Percentiles rank a stretch among this genome's conserved stretches.
Conservation (phyloP, 768 basidiomycete species). For the Pholiota conissans region DNA sequence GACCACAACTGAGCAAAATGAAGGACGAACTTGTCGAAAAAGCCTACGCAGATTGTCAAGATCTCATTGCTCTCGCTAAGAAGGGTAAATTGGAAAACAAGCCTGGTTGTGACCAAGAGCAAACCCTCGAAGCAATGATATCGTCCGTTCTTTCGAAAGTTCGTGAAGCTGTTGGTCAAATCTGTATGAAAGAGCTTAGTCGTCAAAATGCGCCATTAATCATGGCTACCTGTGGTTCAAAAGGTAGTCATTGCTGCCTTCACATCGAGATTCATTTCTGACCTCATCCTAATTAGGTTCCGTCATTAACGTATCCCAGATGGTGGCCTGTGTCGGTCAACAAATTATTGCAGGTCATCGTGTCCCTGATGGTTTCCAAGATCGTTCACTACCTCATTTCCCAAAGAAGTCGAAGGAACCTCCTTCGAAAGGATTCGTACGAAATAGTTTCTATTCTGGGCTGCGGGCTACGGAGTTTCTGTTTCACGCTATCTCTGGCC, state of each 20-base stretch:
- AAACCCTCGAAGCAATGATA: constrained; percentile 95
- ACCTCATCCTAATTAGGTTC: constrained; percentile 58
- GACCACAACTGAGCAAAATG: constrained; percentile 71
- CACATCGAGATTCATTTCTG: not conserved
- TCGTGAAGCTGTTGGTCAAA: constrained; percentile 93
- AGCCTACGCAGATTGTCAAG: constrained; percentile 86
- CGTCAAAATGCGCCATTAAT: constrained; percentile 95
- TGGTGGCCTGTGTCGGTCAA: constrained; percentile 99
- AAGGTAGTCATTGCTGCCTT: constrained; percentile 55
- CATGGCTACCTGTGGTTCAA: constrained; percentile 99
- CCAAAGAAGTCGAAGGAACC: constrained; percentile 96
- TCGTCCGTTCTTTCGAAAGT: constrained; percentile 93
- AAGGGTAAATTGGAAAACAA: constrained; percentile 93
- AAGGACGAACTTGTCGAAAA: constrained; percentile 87
- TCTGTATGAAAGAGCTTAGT: constrained; percentile 98
- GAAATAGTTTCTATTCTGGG: constrained; percentile 95
- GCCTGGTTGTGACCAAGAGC: constrained; percentile 96
- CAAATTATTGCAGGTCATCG: constrained; percentile 98
- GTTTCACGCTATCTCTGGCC: constrained; percentile 98
- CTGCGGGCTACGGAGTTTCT: constrained; percentile 93
- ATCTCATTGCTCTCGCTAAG: constrained; percentile 87
- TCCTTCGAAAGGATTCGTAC: constrained; percentile 96
- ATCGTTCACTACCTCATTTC: constrained; percentile 98
- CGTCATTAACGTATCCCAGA: constrained; percentile 98
- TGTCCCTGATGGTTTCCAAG: constrained; percentile 98